Base-by-base conservation (phyloP, 768 basidiomycete genomes). In the Lactarius trivialis region DNA sequence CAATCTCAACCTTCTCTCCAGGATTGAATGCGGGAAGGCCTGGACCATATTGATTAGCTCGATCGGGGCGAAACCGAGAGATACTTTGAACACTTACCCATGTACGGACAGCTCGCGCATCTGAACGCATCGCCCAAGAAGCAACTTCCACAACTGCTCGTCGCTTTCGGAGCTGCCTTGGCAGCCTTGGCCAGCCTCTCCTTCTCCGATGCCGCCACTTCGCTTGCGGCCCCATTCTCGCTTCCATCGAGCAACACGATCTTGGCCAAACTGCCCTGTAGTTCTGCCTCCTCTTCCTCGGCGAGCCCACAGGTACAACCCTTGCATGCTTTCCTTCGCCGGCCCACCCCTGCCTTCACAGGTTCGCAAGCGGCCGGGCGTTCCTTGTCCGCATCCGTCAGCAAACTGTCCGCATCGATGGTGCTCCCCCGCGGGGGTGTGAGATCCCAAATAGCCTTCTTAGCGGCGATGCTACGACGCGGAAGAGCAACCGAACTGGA, bases 21-120 rank as follows among this genome's bases (percentile, higher is more conserved):
- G 97, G 96, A 74, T 96, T 91, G 79, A 99, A 98, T 14, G 96
- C 93, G 51, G 97, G 97, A 32, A 98, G 82, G 68, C 97, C 96
- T 98, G 68, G n/a, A 48, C 33, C n/a, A 43, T 33, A 39, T 59
- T 45, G 21, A 53, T 63, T 26, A 65, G 63, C 41, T 60, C 36
- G 0, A 19, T 24, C 15, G 21, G 28, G 11, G 34, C 33, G 41
- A 58, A 60, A 56, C 45, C 37, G 33, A 49, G 55, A 41, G 55
- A 58, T 55, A 7, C 7, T 28, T 9, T 11, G 54, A 17, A n/a
- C 4, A 83, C 91, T 64, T 68, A 98, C 96, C 96, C 50, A 92
- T 79, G 75, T 98, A 99, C 32, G 97, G 97, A 73, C 97, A 99
- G 57, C 93, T 85, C 26, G 88, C 88, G 75, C 97, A 99, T 71